Evolutionary conservation across 1,139 yeast species (phyloP).

Genomic region (Debaryomycetaceae sp.): DNA sequence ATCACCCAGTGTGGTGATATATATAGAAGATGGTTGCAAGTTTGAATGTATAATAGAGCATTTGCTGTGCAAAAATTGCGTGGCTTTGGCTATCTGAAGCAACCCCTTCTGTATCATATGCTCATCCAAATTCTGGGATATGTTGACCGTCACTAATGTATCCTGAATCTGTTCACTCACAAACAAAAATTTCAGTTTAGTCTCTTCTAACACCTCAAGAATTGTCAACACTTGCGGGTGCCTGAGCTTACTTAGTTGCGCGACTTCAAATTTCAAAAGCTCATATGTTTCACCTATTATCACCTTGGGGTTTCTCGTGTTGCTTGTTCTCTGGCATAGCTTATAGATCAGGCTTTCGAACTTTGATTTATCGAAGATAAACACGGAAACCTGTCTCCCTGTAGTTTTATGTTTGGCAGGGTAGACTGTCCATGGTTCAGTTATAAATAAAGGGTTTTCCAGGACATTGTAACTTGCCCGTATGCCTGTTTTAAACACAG

Average conservation of each 20-base stretch:
- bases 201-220: constrained; percentile 86
- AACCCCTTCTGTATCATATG: constrained; percentile 83
- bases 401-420: constrained; percentile 71
- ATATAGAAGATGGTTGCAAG: constrained; percentile 72
- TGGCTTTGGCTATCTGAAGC: constrained; percentile 71
- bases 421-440: constrained; percentile 84
- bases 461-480: constrained; percentile 72
- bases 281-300: constrained; percentile 41
- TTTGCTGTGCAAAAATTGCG: constrained; percentile 76
- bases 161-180: constrained; percentile 79
- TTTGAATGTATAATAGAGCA: constrained; percentile 78
- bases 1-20: constrained; percentile 81
- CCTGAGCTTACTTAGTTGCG: constrained; percentile 71
- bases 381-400: constrained; percentile 68
- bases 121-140: constrained; percentile 52
- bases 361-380: constrained; percentile 81
- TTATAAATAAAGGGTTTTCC: constrained; percentile 66
- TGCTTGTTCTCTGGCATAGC: constrained; percentile 45
- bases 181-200: constrained; percentile 71
- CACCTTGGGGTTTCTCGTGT: constrained; percentile 35
- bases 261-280: constrained; percentile 48
- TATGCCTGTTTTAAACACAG: constrained; percentile 60
- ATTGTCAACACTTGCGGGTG: constrained; percentile 86
- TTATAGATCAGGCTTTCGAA: constrained; percentile 57
- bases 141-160: constrained; percentile 48